phyloP scores from a whole-genome alignment of 164 flowering plant species.

The Macadamia integrifolia region DNA sequence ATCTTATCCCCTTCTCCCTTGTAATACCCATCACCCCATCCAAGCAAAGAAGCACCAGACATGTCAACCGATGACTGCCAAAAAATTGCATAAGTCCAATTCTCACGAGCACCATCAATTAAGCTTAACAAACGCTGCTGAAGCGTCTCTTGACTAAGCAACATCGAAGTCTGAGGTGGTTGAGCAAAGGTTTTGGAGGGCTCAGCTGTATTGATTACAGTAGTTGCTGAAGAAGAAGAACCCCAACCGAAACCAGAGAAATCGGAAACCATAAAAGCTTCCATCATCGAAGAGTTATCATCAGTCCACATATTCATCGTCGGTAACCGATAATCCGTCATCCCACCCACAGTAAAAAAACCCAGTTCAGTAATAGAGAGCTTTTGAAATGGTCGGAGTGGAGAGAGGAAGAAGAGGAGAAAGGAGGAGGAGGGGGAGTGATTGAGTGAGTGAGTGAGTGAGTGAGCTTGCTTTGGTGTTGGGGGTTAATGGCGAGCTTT shows the following conservation, averaged over 20 bases:
- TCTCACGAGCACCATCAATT: slow-evolving; percentile 63
- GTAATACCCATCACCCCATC: slow-evolving; percentile 94
- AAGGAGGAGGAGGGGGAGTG: slow-evolving; percentile 7
- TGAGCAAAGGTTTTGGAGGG: background rate
- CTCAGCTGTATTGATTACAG: slow-evolving; percentile 7
- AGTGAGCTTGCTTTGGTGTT: background rate
- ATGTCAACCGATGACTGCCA: slow-evolving; percentile 69
- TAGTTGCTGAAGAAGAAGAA: slow-evolving; percentile 29
- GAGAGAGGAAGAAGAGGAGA: background rate
- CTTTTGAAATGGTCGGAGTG: no score
- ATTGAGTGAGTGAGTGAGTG: background rate
- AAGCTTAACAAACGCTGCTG: slow-evolving; percentile 75
- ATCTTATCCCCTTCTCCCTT: slow-evolving; percentile 60
- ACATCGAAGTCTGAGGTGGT: slow-evolving; percentile 8
- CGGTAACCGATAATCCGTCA: slow-evolving; percentile 39
- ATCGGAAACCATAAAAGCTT: slow-evolving; percentile 70
- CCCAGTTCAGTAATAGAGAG: background rate
- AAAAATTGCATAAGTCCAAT: slow-evolving; percentile 93
- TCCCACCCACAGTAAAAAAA: slow-evolving; percentile 3
- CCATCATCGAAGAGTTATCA: slow-evolving; percentile 73
- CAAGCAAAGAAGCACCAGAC: slow-evolving; percentile 44
- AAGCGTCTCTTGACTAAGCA: slow-evolving; percentile 63
- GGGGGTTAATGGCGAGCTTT: slow-evolving; percentile 6
- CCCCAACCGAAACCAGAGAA: slow-evolving; percentile 43
- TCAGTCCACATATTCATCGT: slow-evolving; percentile 74